Evolutionary conservation across 2,329 filamentous ascomycete genomes (phyloP), one percentile per base, ranked within the genome.

Genomic region (Fusarium poae): DNA sequence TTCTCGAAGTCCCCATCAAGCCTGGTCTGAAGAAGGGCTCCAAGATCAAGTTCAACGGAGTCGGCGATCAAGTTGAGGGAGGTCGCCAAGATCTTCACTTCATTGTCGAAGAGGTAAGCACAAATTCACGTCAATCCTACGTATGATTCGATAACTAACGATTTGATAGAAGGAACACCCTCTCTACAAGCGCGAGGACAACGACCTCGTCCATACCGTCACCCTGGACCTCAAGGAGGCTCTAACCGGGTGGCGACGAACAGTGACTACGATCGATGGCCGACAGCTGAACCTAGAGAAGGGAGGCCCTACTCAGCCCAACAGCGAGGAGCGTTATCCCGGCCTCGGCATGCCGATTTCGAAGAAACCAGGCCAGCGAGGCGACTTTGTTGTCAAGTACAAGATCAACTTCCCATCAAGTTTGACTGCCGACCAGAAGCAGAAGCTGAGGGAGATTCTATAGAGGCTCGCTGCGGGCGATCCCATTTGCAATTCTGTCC

Each of bases 41-140:
- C 76, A 99, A 98, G 85, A 97, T 99, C 81, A 97, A 97, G 82
- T 99, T 97, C 78, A 92, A 92, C 76, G 94, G 95, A 42, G 94
- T 99, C n/a, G 96, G 96, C 13, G 96, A 99, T 79, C 94, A 98
- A 79, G 94, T 97, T 65, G 96, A 98, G 77, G 96, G 96, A 42
- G 95, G 95, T 16, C 92, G 94, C 62, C 96, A 99, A 79, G 96
- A 99, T 80, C 81, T 99, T 53, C 94, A 97, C 79, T 97, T 99
- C 75, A 91, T 99, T 61, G 88, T 99, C 23, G 91, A 94, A 80
- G 95, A 97, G 91, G 93, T 94, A 88, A 84, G 90, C 57, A 54
- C 12, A 15, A 21, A 23, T 3, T 10, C 2, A 10, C 25, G 12
- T 32, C 29, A 45, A 25, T 12, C 44, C 25, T 10, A 11, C 60